Evolutionary conservation across 2,329 filamentous ascomycete species (phyloP), one percentile per base, ranked within the genome.

Genomic region (Diaporthe ampelina): DNA sequence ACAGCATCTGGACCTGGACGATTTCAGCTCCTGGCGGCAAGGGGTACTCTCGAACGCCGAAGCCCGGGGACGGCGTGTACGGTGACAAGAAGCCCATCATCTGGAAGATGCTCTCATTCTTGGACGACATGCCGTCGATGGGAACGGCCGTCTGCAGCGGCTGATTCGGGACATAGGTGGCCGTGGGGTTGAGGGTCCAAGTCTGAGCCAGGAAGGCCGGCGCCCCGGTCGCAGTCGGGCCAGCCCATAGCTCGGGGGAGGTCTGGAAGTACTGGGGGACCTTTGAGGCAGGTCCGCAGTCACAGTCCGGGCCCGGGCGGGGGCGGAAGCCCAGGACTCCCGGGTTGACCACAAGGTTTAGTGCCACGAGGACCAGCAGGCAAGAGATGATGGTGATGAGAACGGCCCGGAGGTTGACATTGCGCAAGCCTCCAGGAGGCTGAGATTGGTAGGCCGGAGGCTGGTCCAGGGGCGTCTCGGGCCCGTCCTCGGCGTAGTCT

Each of bases 181-280:
- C 89, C 11, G 90, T 87, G 76, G 93, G 93, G 26, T 92, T 88
- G 52, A 93, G 91, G 1, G 89, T 88, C 77, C 93, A 91, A 9
- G 91, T 94, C 83, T 94, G 90, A 1, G 93, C 93, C 73, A 95
- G 84, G 80, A 94, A 94, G 1, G 93, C 90, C 35, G 92, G 86
- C 73, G 83, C 85, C 19, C 93, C 94, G 1, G 93, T 95, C n/a
- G 91, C 87, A 6, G 91, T 94, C 50, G 92, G 92, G 1, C 92
- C 92, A 81, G 87, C 83, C 86, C 87, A 91, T 58, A 91, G 81
- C 81, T 92, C 85, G 4, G 90, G 90, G 32, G 84, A 86, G 0
- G 90, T 92, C 80, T 91, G 89, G 78, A 91, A 92, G 80, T 92
- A 90, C 80, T 92, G 88, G 32, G 91, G 91, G 61, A 91, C 86